Base-by-base conservation (phyloP, 441 rosid genomes). In the Monsonia emarginata region DNA sequence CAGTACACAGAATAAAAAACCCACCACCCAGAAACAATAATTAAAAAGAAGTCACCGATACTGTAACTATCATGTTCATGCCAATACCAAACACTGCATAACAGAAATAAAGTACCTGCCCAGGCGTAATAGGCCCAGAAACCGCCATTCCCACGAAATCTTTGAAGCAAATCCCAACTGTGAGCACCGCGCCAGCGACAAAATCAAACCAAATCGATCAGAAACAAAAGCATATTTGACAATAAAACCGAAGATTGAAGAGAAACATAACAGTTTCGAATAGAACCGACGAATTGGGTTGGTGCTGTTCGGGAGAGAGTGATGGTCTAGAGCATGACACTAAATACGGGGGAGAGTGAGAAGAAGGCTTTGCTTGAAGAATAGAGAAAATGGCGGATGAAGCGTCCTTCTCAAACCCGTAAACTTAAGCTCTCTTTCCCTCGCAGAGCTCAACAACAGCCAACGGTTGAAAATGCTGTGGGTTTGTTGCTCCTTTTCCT, bases 41-140 rank as follows among this genome's bases (percentile, higher is more conserved):
- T 31, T 21, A 44, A 28, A 38, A 65, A 65, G 44, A 14, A 36
- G 44, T 36, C 27, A 8, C 11, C 21, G 22, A 50, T 2, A n/a
- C 24, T 28, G 13, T 22, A 18, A 30, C 32, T 5, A 54, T 19
- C 10, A 27, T n/a, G n/a, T n/a, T n/a, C n/a, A n/a, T n/a, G 1
- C 24, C 32, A 61, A 14, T 22, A 27, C 36, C 22, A 30, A 25
- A n/a, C 13, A 13, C 19, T 22, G 24, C 7, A 42, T 24, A 11
- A 64, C 1, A 56, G 67, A 44, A 42, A 1, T 21, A 0, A 52
- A 8, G 72, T 32, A 90, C 97, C 97, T 82, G 91, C 64, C 98
- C 97, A 76, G 97, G 96, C 77, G 98, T 80, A 59, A 93, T 79
- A 58, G 87, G 77, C 74, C 76, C 83, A 28, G 78, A 72, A 69